Evolutionary conservation across 352 stramenopile genomes (phyloP).

Genomic region (Phytopythium boreale): DNA sequence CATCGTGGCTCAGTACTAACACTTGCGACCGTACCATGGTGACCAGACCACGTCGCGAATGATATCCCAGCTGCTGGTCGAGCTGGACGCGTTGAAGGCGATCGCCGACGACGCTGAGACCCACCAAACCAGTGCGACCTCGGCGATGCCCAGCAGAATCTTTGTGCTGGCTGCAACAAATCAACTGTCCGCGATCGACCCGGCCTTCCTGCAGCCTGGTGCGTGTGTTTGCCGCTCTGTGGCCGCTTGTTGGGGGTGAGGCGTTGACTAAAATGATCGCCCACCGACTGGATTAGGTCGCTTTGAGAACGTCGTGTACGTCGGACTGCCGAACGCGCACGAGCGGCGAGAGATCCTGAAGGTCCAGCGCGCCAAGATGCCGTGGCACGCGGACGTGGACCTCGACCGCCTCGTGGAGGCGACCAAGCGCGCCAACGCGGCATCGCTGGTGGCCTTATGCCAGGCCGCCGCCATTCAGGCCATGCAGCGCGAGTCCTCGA

Average conservation of each 20-base stretch:
- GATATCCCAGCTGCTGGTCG: slow-evolving; percentile 83
- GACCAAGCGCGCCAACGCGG: slow-evolving; percentile 65
- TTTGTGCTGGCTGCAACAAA: slow-evolving; percentile 86
- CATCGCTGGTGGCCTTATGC: slow-evolving; percentile 71
- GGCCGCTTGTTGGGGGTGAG: background rate
- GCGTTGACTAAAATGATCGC: background rate
- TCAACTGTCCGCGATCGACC: slow-evolving; percentile 66
- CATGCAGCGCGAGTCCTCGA: slow-evolving; percentile 43
- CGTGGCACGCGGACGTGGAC: slow-evolving; percentile 55
- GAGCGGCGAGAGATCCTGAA: slow-evolving; percentile 67
- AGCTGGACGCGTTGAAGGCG: slow-evolving; percentile 72
- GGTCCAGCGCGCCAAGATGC: slow-evolving; percentile 66
- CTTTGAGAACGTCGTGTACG: slow-evolving; percentile 83
- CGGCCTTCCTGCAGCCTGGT: slow-evolving; percentile 81
- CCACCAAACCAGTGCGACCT: slow-evolving; percentile 4
- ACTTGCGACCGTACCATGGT: background rate
- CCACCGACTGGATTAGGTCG: slow-evolving; percentile 32
- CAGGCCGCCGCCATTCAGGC: slow-evolving; percentile 66
- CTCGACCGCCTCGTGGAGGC: slow-evolving; percentile 40
- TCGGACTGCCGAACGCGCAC: slow-evolving; percentile 48
- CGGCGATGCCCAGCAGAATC: slow-evolving; percentile 32
- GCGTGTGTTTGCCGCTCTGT: background rate
- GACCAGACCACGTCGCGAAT: slow-evolving; percentile 70
- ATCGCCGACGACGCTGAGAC: slow-evolving; percentile 41
- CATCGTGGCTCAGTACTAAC: background rate